Percentiles rank a stretch among this genome's conserved stretches.
Evolutionary conservation across 345 rosid species (phyloP).

Genomic region (Hibiscus mutabilis): DNA sequence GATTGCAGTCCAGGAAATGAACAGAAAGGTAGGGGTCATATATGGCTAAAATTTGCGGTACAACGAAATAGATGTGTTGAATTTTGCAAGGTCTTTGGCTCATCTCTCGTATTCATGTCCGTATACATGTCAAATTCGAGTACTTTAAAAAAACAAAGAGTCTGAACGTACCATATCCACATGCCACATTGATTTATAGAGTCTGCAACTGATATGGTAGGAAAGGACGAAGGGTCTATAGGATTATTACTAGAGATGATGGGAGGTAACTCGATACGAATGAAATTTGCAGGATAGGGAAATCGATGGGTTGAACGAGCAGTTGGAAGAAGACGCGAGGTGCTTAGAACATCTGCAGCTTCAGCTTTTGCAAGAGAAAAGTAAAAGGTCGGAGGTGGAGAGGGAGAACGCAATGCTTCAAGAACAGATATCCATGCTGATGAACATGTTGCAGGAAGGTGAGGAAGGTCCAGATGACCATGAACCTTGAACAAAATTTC

Average conservation of each 20-base stretch:
- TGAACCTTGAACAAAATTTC: conserved; percentile 31
- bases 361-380: conserved; percentile 72
- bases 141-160: background rate
- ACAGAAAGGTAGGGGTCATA: conserved; percentile 59
- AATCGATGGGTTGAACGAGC: conserved; percentile 82
- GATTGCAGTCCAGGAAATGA: conserved; percentile 93
- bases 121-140: background rate
- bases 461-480: conserved; percentile 43
- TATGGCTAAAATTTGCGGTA: background rate
- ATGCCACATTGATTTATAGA: background rate
- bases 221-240: background rate
- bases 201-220: background rate
- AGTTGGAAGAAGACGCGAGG: conserved; percentile 77
- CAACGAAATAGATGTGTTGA: too few relatives aligned
- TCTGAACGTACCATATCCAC: background rate
- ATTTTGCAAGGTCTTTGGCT: too few relatives aligned
- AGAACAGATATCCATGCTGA: conserved; percentile 76
- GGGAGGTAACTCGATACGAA: background rate
- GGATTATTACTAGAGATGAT: background rate
- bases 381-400: conserved; percentile 68
- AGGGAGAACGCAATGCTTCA: conserved; percentile 74
- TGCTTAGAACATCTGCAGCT: conserved; percentile 80
- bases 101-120: too few relatives aligned
- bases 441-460: conserved; percentile 70
- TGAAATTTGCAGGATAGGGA: conserved; percentile 64